Evolutionary conservation across 345 rosid genomes (phyloP).

Genomic region (Litchi chinensis): DNA sequence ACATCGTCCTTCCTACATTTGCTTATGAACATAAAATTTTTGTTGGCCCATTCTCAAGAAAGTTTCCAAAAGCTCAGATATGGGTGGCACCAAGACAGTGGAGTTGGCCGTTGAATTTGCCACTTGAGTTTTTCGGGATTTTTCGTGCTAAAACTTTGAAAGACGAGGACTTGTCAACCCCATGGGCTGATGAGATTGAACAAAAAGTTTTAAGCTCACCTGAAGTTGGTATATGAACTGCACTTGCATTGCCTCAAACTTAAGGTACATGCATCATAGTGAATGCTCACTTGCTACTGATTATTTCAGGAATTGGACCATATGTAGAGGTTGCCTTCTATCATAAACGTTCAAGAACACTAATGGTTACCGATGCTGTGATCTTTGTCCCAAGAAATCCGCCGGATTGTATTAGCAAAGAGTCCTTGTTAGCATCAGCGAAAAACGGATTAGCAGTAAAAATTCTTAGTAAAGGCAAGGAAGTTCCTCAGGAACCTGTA

Average conservation of each 20-base stretch:
- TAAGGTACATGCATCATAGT: background rate
- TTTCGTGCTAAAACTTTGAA: constrained; percentile 77
- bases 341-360: constrained; percentile 81
- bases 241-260: constrained; percentile 3
- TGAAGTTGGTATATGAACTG: constrained; percentile 75
- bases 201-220: constrained; percentile 94
- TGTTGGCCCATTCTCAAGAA: constrained; percentile 93
- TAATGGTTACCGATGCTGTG: constrained; percentile 87
- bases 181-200: constrained; percentile 90
- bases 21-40: constrained; percentile 98
- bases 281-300: constrained; percentile 4
- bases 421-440: constrained; percentile 82
- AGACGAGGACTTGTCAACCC: constrained; percentile 74
- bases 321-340: constrained; percentile 96
- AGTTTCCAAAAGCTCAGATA: constrained; percentile 81
- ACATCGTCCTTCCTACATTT: constrained; percentile 84
- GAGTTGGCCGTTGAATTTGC: constrained; percentile 98
- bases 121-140: constrained; percentile 91
- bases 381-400: constrained; percentile 81
- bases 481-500: constrained; percentile 80
- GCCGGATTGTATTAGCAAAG: constrained; percentile 76
- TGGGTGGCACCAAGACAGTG: constrained; percentile 99
- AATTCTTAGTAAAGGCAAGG: constrained; percentile 87
- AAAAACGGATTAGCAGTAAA: constrained; percentile 94
- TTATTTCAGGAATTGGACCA: constrained; percentile 78